Evolutionary conservation across 108 stramenopile species (phyloP).

Genomic region (Nitzschia putrida): DNA sequence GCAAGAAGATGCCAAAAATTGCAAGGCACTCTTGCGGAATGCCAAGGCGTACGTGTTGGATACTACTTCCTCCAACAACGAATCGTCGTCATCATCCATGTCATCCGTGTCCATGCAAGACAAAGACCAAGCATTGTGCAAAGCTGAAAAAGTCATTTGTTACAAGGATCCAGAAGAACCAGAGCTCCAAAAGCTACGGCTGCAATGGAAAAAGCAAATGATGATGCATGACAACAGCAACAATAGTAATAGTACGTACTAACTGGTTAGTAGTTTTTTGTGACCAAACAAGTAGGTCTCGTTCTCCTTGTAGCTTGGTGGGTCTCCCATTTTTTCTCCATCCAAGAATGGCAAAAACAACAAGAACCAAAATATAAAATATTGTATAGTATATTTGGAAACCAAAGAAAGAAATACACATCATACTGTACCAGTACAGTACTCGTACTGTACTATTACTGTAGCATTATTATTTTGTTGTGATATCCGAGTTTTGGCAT

Average conservation of each 20-base stretch:
- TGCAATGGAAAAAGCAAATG: constrained; percentile 32
- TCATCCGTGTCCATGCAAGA: constrained; percentile 34
- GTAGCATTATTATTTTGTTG: no score
- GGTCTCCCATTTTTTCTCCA: neutral
- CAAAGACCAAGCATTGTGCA: constrained; percentile 35
- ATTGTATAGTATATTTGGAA: no score
- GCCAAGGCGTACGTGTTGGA: constrained; percentile 46
- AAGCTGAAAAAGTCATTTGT: constrained; percentile 35
- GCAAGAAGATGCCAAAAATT: constrained; percentile 30
- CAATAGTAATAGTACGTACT: neutral
- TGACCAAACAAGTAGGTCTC: neutral
- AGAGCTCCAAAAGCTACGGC: constrained; percentile 23
- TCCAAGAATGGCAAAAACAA: neutral
- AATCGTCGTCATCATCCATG: no score
- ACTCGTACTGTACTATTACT: no score
- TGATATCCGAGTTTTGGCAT: no score
- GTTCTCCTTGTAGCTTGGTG: neutral
- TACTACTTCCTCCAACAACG: no score
- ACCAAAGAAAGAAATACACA: no score
- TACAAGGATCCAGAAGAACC: constrained; percentile 18
- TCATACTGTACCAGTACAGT: no score
- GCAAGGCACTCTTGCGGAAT: constrained; percentile 42
- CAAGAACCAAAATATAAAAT: no score
- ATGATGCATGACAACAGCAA: constrained; percentile 21
- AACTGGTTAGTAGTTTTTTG: neutral